Base-by-base conservation (phyloP, 345 rosid genomes). In the Nephelium lappaceum region DNA sequence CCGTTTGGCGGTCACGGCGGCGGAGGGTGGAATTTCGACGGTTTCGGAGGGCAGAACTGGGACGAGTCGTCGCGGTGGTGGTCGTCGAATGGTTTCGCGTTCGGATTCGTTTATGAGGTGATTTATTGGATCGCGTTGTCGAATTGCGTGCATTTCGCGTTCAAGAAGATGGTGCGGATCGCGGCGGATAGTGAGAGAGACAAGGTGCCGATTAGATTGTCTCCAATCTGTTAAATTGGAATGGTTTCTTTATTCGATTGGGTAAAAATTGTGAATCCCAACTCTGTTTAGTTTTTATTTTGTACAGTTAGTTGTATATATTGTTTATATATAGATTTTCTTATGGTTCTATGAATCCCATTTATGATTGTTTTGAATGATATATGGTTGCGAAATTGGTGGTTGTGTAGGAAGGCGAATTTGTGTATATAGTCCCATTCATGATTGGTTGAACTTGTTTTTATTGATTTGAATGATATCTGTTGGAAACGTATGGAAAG, bases 41-140 rank as follows among this genome's bases (percentile, higher is more conserved):
- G 90, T 38, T 85, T 85, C 8, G 95, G 89, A 8, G 85, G 88
- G 23, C 87, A 86, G 14, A 75, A 81, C 62, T 91, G 93, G 97
- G 97, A 94, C 21, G 97, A 89, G 58, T 83, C 87, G 0, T 77
- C 91, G 25, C 82, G 84, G 6, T 87, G 85, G 6, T 86, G 84
- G 69, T 87, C 84, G 31, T 87, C 93, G 27, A 87, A 93, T 0
- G 85, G 71, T 75, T 86, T 89, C 2, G 97, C 98, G 2, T 87
- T 89, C 80, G 88, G 86, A 47, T 96, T 93, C 21, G 85, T 93
- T n/a, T 93, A 94, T 45, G 99, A 96, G 85, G 99, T 96, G 86
- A 81, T 96, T 43, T 89, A 86, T 62, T 96, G 99, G 99, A 96
- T 96, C 12, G 98, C 93, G 0, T 78, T 96, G 47, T 91, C 99